A percentile compares a stretch with the other conserved stretches of the same genome.
Conservation (phyloP, 495 filamentous ascomycete genomes). For the Penicillium bovifimosum region DNA sequence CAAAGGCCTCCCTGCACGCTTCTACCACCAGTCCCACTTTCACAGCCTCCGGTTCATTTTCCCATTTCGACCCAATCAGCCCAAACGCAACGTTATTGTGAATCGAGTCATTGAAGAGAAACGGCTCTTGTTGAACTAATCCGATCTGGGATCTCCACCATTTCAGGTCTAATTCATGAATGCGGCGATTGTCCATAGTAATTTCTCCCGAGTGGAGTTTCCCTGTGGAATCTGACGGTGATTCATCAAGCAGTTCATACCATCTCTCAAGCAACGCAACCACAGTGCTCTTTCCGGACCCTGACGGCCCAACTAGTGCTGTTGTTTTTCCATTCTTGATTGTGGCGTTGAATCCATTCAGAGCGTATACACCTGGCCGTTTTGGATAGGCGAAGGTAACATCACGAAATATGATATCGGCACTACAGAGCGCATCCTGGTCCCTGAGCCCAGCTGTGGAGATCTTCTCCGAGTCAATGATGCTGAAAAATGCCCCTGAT, state of each 20-base stretch:
- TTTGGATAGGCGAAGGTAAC: constrained; percentile 60
- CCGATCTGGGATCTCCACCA: constrained; percentile 81
- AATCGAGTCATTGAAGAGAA: constrained; percentile 66
- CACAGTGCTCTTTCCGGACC: constrained; percentile 63
- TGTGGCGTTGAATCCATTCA: constrained; percentile 35
- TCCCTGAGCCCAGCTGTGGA: constrained; percentile 20
- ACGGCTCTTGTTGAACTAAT: constrained; percentile 51
- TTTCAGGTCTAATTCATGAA: constrained; percentile 61
- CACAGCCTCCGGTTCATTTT: constrained; percentile 40
- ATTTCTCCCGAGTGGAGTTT: constrained; percentile 36
- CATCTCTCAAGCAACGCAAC: constrained; percentile 58
- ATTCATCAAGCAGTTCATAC: constrained; percentile 34
- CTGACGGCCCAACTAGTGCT: constrained; percentile 55
- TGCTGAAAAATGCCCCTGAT: constrained; percentile 35
- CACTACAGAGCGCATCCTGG: constrained; percentile 16
- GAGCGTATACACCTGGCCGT: constrained; percentile 34
- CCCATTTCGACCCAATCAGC: constrained; percentile 58
- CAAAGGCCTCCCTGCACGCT: constrained; percentile 64
- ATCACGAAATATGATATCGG: constrained; percentile 53
- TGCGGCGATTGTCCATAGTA: constrained; percentile 42
- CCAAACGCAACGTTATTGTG: constrained; percentile 75
- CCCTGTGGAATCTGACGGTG: no score
- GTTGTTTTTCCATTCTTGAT: constrained; percentile 45
- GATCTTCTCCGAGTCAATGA: constrained; percentile 33
- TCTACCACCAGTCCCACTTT: constrained; percentile 37